Evolutionary conservation across 2,329 filamentous ascomycete species (phyloP), one percentile per base, ranked within the genome.

Genomic region (Clarireedia paspali): DNA sequence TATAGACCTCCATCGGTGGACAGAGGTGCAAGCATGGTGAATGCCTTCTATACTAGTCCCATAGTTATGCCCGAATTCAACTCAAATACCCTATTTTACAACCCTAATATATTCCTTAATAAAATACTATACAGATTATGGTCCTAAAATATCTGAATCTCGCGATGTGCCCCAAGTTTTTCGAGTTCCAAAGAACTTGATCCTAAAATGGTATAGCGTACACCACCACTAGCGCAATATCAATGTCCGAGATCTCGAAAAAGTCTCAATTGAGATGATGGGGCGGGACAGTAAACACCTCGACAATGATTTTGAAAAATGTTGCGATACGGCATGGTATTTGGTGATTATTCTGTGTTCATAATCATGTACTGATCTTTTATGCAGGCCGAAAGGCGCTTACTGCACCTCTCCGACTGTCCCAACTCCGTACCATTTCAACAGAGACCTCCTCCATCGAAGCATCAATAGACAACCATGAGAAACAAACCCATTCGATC

Each of bases 261-360:
- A 66, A 63, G 58, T 62, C 36, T 53, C 50, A 36, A 53, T 30
- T 48, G 50, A 56, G 27, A 46, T 47, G n/a, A 46, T 47, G n/a
- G 42, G 5, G 36, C 45, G 38, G 52, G 36, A 47, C 15, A 27
- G 50, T 45, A 48, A 47, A 30, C 30, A 30, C 50, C 65, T 60
- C 67, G 70, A 70, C 67, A 62, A 84, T 83, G 81, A 81, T 82
- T 66, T 64, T 80, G 62, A 76, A 79, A 73, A 81, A 75, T 67
- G 70, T 74, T 62, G 73, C 73, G 53, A 70, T 76, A 69, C 79
- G 79, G 77, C 73, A 81, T 69, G 75, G 81, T 82, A 71, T 65
- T 75, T 64, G 12, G 6, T 15, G n/a, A 5, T 10, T 6, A 0
- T 14, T 20, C 6, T 40, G 10, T 3, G 20, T 6, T 5, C 26